These are phyloP conservation scores for Beauveria asiatica DNA, from an alignment of 2,329 filamentous ascomycete species.

Conservation along the genomic window DNA sequence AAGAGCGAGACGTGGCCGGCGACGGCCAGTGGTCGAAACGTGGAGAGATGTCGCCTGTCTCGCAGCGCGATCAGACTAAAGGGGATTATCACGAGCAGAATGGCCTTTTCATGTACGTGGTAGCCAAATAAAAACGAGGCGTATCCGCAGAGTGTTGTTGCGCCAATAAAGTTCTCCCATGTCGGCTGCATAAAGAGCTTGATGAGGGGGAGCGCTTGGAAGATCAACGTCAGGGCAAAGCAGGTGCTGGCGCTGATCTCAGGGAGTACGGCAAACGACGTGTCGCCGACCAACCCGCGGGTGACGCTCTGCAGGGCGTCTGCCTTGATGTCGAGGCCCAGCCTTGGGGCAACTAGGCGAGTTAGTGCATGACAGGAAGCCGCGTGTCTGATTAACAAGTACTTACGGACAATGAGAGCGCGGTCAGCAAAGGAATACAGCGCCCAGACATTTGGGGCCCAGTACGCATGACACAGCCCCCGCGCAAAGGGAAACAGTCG, in stretches of 20 bases:
- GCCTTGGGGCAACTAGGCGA: constrained; percentile 64
- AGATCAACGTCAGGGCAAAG: constrained; percentile 73
- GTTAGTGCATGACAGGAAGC: neutral
- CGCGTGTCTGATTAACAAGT: neutral
- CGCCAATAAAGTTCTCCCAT: constrained; percentile 84
- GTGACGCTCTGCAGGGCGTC: constrained; percentile 83
- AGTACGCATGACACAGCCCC: constrained; percentile 93
- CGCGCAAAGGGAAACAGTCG: constrained; percentile 90
- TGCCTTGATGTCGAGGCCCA: constrained; percentile 64
- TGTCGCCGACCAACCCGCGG: constrained; percentile 85
- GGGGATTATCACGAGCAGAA: constrained; percentile 87
- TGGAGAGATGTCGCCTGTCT: constrained; percentile 82
- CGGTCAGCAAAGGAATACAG: constrained; percentile 90
- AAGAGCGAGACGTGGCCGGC: constrained; percentile 94
- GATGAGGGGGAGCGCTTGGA: constrained; percentile 69
- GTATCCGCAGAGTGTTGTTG: constrained; percentile 87
- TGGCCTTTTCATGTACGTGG: constrained; percentile 98
- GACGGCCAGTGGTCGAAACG: constrained; percentile 85
- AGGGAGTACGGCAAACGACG: constrained; percentile 85
- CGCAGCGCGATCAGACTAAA: constrained; percentile 88
- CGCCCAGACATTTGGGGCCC: constrained; percentile 96
- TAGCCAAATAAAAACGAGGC: constrained; percentile 96
- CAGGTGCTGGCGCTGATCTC: constrained; percentile 74
- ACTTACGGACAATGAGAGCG: constrained; percentile 68
- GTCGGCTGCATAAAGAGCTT: constrained; percentile 75